phyloP scores from a whole-genome alignment of 495 filamentous ascomycete species.

The Aspergillus ellipticus region DNA sequence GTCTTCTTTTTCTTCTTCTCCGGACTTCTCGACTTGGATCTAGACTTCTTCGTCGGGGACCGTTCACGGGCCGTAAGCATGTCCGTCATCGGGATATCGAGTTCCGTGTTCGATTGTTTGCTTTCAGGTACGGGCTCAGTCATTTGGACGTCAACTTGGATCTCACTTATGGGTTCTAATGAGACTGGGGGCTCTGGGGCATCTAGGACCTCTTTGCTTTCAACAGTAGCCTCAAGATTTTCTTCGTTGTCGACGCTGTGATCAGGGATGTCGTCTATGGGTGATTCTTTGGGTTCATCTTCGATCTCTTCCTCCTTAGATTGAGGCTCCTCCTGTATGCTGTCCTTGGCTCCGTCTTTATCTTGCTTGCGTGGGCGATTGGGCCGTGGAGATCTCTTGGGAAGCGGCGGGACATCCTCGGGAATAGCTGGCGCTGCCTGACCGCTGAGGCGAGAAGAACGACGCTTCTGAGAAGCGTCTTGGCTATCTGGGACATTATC shows the following conservation, averaged over 20 bases:
- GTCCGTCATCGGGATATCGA: slow-evolving; percentile 17
- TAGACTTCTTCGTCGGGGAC: not conserved
- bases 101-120: not conserved
- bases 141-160: not conserved
- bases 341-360: slow-evolving; percentile 5
- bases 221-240: not conserved
- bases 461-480: slow-evolving; percentile 19
- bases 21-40: not conserved
- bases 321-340: slow-evolving; percentile 3
- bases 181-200: not conserved
- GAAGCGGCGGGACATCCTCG: slow-evolving; percentile 12
- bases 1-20: slow-evolving; percentile 3
- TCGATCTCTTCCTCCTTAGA: not conserved
- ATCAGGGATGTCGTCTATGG: not conserved
- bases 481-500: slow-evolving; percentile 2
- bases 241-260: not conserved
- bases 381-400: slow-evolving; percentile 12
- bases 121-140: slow-evolving; percentile 5
- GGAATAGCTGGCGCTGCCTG: slow-evolving; percentile 11
- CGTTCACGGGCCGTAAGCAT: slow-evolving; percentile 10
- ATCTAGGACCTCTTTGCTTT: not conserved
- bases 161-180: not conserved
- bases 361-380: slow-evolving; percentile 22
- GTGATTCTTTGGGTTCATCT: not conserved
- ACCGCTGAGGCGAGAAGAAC: slow-evolving; percentile 26